These are phyloP conservation scores for Mycosphaerella sp. DNA, from an alignment of 2,329 filamentous ascomycete genomes.

Conservation along the genomic window DNA sequence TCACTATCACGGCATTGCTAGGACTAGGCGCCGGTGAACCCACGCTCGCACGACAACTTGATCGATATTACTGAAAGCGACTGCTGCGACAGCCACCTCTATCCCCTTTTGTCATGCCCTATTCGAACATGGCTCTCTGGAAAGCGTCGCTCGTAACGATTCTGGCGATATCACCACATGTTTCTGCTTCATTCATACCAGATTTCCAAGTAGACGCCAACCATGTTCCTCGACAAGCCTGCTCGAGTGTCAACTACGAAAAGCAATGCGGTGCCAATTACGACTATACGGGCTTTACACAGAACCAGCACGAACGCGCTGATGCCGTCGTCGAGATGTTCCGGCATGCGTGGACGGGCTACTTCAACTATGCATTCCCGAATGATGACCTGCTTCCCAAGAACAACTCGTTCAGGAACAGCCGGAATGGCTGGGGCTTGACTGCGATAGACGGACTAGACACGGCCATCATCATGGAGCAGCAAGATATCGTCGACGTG, in stretches of 20 bases:
- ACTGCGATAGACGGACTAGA: conserved; percentile 74
- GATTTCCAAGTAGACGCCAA: not conserved
- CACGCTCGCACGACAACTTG: no score
- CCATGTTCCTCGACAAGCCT: not conserved
- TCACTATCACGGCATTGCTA: no score
- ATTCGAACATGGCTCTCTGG: not conserved
- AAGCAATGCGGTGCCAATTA: conserved; percentile 14
- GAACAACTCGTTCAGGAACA: conserved; percentile 59
- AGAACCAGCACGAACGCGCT: conserved; percentile 37
- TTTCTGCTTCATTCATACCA: not conserved
- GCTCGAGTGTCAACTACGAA: not conserved
- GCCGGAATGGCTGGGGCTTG: conserved; percentile 77
- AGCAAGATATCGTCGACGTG: conserved; percentile 59
- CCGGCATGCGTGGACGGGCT: conserved; percentile 61
- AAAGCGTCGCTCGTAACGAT: not conserved
- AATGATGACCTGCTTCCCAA: conserved; percentile 62
- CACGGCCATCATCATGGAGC: conserved; percentile 72
- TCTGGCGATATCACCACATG: not conserved
- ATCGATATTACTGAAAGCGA: no score
- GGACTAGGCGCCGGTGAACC: no score
- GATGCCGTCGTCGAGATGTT: conserved; percentile 63
- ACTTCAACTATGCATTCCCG: conserved; percentile 34
- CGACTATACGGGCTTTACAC: conserved; percentile 17
- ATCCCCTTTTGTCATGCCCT: not conserved
- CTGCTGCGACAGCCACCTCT: no score